Percentiles rank a stretch among this genome's conserved stretches.
Conservation (phyloP, 1,139 yeast genomes). For the Diutina siamensis region DNA sequence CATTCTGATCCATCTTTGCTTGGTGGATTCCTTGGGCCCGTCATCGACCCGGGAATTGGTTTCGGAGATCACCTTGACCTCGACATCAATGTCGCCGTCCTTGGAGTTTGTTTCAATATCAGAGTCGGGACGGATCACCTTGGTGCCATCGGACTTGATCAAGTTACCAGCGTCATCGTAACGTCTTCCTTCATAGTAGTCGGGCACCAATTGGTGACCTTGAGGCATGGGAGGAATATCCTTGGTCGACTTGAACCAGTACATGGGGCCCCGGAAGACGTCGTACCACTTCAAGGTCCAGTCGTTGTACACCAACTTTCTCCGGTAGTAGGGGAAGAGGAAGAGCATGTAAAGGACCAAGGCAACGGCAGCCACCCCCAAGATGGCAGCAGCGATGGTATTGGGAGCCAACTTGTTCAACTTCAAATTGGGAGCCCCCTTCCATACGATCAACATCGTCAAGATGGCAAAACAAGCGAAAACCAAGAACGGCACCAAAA, state of each 20-base stretch:
- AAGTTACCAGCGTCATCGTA: conserved; percentile 14
- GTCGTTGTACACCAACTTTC: conserved; percentile 51
- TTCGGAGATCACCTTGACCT: background rate
- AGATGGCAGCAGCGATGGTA: conserved; percentile 43
- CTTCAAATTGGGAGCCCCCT: conserved; percentile 59
- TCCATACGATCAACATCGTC: conserved; percentile 55
- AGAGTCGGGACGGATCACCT: conserved; percentile 9
- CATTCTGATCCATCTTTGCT: conserved; percentile 31
- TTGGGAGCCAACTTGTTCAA: conserved; percentile 39
- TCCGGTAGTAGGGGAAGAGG: conserved; percentile 51
- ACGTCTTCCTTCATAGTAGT: conserved; percentile 57
- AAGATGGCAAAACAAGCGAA: conserved; percentile 50
- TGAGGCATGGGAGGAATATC: conserved; percentile 58
- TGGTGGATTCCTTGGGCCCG: conserved; percentile 21
- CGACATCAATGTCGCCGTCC: conserved; percentile 6
- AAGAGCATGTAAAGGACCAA: conserved; percentile 37
- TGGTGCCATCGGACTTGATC: conserved; percentile 8
- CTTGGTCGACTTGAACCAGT: conserved; percentile 43
- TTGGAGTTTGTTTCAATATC: conserved; percentile 7
- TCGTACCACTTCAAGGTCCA: conserved; percentile 59
- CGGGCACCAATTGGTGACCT: conserved; percentile 43
- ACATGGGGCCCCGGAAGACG: conserved; percentile 44
- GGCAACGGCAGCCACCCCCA: conserved; percentile 56
- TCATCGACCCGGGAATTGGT: conserved; percentile 7
- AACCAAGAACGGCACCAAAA: conserved; percentile 50